Conservation (phyloP, 495 filamentous ascomycete genomes). For the Xeromyces bisporus region DNA sequence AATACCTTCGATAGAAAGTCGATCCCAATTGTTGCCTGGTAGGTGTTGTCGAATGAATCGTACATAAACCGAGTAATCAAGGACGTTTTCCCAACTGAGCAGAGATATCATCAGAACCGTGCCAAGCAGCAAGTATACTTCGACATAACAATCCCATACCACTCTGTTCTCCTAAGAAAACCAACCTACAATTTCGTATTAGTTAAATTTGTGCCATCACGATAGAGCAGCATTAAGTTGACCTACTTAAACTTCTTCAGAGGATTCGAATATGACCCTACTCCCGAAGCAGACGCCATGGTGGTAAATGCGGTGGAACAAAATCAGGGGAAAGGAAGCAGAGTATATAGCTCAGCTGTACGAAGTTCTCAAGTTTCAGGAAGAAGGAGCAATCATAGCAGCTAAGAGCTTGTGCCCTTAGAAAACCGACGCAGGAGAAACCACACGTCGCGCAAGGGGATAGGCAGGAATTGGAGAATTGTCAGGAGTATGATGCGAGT, state of each 20-base stretch:
- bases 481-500: too few species aligned
- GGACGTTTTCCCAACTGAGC: slow-evolving; percentile 90
- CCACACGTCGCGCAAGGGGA: too few species aligned
- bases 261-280: slow-evolving; percentile 92
- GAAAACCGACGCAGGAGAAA: too few species aligned
- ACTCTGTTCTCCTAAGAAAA: slow-evolving; percentile 95
- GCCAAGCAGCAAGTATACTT: background rate
- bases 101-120: background rate
- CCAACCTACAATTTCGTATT: slow-evolving; percentile 42
- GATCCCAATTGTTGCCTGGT: slow-evolving; percentile 98
- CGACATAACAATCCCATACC: slow-evolving; percentile 40
- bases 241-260: slow-evolving; percentile 98
- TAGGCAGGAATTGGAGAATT: too few species aligned
- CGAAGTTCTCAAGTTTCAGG: too few species aligned
- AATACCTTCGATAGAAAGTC: slow-evolving; percentile 93
- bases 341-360: too few species aligned
- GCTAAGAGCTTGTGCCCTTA: too few species aligned
- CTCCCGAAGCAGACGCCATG: slow-evolving; percentile 43
- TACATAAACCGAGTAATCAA: slow-evolving; percentile 99
- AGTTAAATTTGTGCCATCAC: background rate
- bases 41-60: slow-evolving; percentile 99
- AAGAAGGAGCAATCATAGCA: too few species aligned
- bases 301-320: slow-evolving; percentile 7
- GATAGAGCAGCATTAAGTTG: background rate
- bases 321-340: slow-evolving; percentile 4